Base-by-base conservation (phyloP, 305 asterid genomes). In the Solanum hybrid region DNA sequence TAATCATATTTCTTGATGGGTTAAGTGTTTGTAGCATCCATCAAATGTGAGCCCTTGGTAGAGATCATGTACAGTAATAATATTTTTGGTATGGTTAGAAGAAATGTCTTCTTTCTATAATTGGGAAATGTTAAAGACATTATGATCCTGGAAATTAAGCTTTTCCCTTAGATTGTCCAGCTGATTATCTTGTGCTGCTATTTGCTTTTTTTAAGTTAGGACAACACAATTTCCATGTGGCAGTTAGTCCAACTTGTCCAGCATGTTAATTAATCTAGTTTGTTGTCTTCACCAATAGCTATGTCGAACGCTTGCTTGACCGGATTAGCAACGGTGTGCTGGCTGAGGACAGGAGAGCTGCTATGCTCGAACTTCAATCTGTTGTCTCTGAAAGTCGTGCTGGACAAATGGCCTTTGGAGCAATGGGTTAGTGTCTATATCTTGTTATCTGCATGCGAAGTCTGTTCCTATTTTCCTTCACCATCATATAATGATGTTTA, bases 351-450 rank as follows among this genome's bases (percentile, higher is more conserved):
- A 95, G 97, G 93, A 95, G 99, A 93, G 92, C 79, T 90, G 99
- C 98, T 83, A 93, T 96, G 93, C 92, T 88, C 85, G 99, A 97
- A 91, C 99, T 97, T 93, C 98, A 95, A 89, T 94, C 98, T 87
- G 94, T 95, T 94, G 98, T 97, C 57, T 94, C 97, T 83, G 98
- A 97, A 91, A 97, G 97, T 91, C 94, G 89, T 81, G 94, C 94
- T 90, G 95, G 98, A 24, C 98, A 96, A 94, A 91, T 97, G 91
- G 98, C 99, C 87, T 95, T 97, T 92, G 99, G 99, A 88, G 99
- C 99, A 82, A 96, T 95, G 97, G 99, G 99, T 97, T 91, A 84
- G 95, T 95, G 79, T 88, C 88, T 89, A 72, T 78, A 29, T 87
- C 87, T 68, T 76, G 73, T 90, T 89, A 75, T 57, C 68, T 38